These are phyloP conservation scores for Lunasporangiospora selenospora DNA, from an alignment of 192 early-diverging fungal genomes.

Conservation along the genomic window DNA sequence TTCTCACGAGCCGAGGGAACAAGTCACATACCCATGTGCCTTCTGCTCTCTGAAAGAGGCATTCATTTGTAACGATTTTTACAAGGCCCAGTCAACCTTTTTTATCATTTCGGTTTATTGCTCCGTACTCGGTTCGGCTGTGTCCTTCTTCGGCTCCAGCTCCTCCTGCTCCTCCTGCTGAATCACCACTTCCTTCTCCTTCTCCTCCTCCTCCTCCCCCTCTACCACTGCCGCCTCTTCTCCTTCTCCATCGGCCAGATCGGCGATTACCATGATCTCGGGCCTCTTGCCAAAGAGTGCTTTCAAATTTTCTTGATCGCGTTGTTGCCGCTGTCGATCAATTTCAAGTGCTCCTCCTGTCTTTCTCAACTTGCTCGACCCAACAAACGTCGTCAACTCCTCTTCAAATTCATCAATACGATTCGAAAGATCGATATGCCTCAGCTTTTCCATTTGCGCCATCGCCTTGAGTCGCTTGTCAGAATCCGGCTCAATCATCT, in stretches of 20 bases:
- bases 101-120: too few relatives aligned
- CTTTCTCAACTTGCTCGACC: slow-evolving; percentile 68
- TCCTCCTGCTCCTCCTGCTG: too few relatives aligned
- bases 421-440: slow-evolving; percentile 69
- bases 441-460: slow-evolving; percentile 66
- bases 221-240: not conserved
- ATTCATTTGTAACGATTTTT: too few relatives aligned
- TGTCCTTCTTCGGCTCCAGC: too few relatives aligned
- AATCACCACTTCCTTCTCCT: too few relatives aligned
- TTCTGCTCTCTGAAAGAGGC: too few relatives aligned
- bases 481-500: slow-evolving; percentile 71
- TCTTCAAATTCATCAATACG: slow-evolving; percentile 81
- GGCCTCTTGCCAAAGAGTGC: slow-evolving; percentile 42
- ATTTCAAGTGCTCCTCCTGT: slow-evolving; percentile 79
- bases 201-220: not conserved
- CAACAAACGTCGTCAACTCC: slow-evolving; percentile 73
- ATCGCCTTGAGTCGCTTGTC: slow-evolving; percentile 70
- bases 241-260: not conserved
- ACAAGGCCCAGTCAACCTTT: too few relatives aligned
- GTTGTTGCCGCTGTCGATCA: slow-evolving; percentile 71
- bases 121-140: too few relatives aligned
- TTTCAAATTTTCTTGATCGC: slow-evolving; percentile 69
- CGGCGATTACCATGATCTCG: not conserved
- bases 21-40: too few relatives aligned
- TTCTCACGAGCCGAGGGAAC: too few relatives aligned